A percentile compares a stretch with the other conserved stretches of the same genome.
Conservation (phyloP, 371 early-diverging fungal genomes). For the Mucor velutinosus region DNA sequence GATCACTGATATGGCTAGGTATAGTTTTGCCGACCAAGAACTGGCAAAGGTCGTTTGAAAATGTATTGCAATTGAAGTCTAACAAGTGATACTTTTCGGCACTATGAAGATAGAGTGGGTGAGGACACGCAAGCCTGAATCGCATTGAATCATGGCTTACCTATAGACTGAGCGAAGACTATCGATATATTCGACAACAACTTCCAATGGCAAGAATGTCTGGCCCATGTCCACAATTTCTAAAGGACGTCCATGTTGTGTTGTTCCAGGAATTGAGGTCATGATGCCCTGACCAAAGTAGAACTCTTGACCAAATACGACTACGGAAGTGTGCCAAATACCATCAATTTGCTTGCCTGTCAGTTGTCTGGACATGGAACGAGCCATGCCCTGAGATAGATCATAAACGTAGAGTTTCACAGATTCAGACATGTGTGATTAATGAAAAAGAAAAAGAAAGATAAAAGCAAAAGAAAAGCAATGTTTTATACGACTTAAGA, state of each 20-base stretch:
- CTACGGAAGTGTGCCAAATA: conserved; percentile 92
- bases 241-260: conserved; percentile 76
- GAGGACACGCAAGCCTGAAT: not conserved
- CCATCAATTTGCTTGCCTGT: conserved; percentile 52
- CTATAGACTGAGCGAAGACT: conserved; percentile 66
- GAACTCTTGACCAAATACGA: conserved; percentile 85
- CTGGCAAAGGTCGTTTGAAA: conserved; percentile 75
- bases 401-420: conserved; percentile 81
- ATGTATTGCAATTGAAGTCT: conserved; percentile 89
- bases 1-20: conserved; percentile 71
- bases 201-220: conserved; percentile 79
- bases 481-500: not conserved
- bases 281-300: conserved; percentile 84
- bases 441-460: not conserved
- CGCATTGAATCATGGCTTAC: conserved; percentile 23
- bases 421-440: conserved; percentile 27
- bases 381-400: conserved; percentile 75
- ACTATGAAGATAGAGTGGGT: conserved; percentile 14
- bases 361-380: conserved; percentile 56
- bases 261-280: conserved; percentile 56
- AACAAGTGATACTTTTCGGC: conserved; percentile 88
- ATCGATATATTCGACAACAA: conserved; percentile 78
- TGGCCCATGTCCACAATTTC: conserved; percentile 79
- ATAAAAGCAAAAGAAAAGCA: not conserved
- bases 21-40: conserved; percentile 80